Conservation (phyloP, 805 yeast genomes). For the Hanseniaspora thailandica region DNA sequence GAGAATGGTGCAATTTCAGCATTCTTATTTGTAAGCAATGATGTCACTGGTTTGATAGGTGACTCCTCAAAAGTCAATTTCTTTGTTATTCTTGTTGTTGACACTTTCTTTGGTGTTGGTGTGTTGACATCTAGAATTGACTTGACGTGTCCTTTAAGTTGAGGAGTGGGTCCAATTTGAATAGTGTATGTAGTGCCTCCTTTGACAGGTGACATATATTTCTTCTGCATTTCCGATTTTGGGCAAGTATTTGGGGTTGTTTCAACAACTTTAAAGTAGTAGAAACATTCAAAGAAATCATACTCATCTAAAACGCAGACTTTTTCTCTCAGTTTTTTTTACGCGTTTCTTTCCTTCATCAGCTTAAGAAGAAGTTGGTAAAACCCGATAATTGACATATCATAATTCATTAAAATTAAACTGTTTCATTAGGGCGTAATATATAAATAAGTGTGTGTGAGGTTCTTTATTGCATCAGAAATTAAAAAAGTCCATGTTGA, state of each 20-base stretch:
- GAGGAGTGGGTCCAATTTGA: conserved; percentile 80
- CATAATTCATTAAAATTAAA: not conserved
- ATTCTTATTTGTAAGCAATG: conserved; percentile 20
- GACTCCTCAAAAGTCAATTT: not conserved
- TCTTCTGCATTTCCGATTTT: conserved; percentile 12
- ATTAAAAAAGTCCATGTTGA: conserved; percentile 14
- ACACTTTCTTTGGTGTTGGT: conserved; percentile 20
- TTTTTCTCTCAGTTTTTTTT: too few species aligned
- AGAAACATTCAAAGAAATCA: too few species aligned
- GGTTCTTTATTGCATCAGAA: not conserved
- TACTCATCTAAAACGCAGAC: too few species aligned
- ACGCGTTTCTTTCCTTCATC: too few species aligned
- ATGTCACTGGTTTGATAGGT: not conserved
- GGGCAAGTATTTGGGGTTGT: too few species aligned
- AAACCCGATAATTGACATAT: not conserved
- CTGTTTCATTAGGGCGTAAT: not conserved
- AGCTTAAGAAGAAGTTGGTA: not conserved
- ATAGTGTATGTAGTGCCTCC: conserved; percentile 15
- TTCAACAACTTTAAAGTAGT: too few species aligned
- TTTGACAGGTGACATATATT: conserved; percentile 7
- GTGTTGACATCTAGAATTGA: conserved; percentile 53
- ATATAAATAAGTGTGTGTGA: not conserved
- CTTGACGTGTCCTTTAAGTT: conserved; percentile 61
- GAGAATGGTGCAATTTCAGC: conserved; percentile 16
- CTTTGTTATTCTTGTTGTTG: not conserved